These are phyloP conservation scores for Raddia guianensis DNA, from an alignment of 176 grass and related monocot species.

Conservation along the genomic window DNA sequence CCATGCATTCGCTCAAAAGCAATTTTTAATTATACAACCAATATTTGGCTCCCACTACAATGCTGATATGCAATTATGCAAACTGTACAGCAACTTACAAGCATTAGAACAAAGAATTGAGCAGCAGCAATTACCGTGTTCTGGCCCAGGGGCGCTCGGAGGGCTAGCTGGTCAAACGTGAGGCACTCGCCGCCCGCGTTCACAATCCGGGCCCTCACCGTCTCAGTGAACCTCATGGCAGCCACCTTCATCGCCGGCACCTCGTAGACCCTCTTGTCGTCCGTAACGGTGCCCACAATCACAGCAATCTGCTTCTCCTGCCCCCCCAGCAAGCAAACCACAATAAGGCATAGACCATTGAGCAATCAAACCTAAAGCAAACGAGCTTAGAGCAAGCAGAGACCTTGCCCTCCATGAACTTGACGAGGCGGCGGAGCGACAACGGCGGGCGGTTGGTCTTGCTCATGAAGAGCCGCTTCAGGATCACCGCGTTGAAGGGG, in stretches of 20 bases:
- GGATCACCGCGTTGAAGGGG: slow-evolving; percentile 69
- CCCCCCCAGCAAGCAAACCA: neutral
- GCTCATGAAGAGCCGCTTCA: slow-evolving; percentile 89
- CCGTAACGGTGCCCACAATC: slow-evolving; percentile 66
- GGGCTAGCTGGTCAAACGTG: slow-evolving; percentile 81
- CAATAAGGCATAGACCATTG: neutral
- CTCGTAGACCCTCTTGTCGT: slow-evolving; percentile 88
- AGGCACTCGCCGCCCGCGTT: slow-evolving; percentile 76
- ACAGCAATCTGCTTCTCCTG: slow-evolving; percentile 76
- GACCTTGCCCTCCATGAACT: slow-evolving; percentile 62
- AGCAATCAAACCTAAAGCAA: neutral
- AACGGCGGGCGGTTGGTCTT: slow-evolving; percentile 76
- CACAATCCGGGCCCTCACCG: slow-evolving; percentile 66
- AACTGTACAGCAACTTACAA: neutral
- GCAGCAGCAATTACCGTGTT: slow-evolving; percentile 58
- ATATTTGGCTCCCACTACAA: neutral
- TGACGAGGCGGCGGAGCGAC: slow-evolving; percentile 74
- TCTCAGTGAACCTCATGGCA: slow-evolving; percentile 87
- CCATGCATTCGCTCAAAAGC: neutral
- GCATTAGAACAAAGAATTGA: neutral
- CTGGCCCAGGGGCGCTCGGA: slow-evolving; percentile 62
- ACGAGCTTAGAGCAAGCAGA: neutral
- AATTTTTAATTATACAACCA: neutral
- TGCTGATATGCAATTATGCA: neutral
- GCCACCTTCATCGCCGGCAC: slow-evolving; percentile 77